Conservation (phyloP, 805 yeast species). For the Yarrowia sp. region DNA sequence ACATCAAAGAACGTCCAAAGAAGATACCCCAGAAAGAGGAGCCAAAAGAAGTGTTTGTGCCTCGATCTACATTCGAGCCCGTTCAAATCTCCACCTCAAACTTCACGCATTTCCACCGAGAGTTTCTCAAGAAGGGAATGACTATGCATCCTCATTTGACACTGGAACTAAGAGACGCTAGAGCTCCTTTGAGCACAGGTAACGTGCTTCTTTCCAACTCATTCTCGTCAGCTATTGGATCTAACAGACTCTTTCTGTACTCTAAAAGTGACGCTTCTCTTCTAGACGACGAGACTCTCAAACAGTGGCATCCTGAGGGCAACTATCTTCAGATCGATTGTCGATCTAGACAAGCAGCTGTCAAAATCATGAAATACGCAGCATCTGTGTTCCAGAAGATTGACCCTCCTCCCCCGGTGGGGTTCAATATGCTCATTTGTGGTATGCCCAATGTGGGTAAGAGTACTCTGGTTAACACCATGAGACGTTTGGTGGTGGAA, state of each 20-base stretch:
- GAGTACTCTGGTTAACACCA: constrained; percentile 79
- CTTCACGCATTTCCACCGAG: constrained; percentile 37
- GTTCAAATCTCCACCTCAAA: constrained; percentile 24
- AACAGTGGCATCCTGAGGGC: constrained; percentile 58
- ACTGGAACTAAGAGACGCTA: constrained; percentile 82
- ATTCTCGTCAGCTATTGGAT: constrained; percentile 27
- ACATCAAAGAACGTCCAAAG: not conserved
- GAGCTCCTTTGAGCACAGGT: constrained; percentile 87
- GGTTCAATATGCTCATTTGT: constrained; percentile 73
- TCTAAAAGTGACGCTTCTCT: constrained; percentile 35
- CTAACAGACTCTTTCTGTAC: constrained; percentile 20
- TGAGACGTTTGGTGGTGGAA: constrained; percentile 58
- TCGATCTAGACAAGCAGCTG: constrained; percentile 59
- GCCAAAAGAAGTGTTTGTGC: constrained; percentile 3
- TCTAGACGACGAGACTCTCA: constrained; percentile 44
- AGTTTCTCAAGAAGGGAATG: constrained; percentile 36
- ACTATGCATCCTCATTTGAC: constrained; percentile 68
- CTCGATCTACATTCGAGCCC: constrained; percentile 3
- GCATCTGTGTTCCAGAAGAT: constrained; percentile 54
- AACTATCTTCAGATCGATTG: constrained; percentile 68
- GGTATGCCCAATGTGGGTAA: constrained; percentile 99
- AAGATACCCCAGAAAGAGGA: not conserved
- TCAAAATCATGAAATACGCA: constrained; percentile 58
- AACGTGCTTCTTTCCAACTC: constrained; percentile 72
- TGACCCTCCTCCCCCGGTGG: constrained; percentile 82